Evolutionary conservation across 2,329 filamentous ascomycete genomes (phyloP), one percentile per base, ranked within the genome.

Genomic region (Neonectria coccinea): DNA sequence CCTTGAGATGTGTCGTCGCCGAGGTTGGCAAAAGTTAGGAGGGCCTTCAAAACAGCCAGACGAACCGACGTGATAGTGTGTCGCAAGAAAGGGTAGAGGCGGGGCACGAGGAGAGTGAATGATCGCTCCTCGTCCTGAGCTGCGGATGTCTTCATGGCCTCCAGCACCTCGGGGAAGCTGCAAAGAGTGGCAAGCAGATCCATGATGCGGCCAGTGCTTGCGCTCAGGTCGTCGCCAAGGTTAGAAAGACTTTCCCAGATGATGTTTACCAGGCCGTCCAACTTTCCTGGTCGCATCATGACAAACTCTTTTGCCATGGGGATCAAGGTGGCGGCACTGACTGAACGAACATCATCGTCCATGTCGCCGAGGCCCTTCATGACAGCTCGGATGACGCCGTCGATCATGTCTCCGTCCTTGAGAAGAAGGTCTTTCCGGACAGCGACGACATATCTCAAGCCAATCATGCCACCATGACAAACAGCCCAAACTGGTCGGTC

Each of bases 181-280:
- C 96, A 99, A 2, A 99, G 88, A 65, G 96, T 98, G 14, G 97
- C 96, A 18, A 99, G 85, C 44, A 99, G 87, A 78, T 99, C 97
- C 97, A 99, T 99, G 59, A 99, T 97, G 61, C 94, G 97, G 52
- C 96, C 96, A 10, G 97, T 99, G 77, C 96, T 98, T 4, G 96
- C 96, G 77, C 94, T 98, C 18, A 99, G 85, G 76, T 99, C 96
- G 76, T 99, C 96, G 69, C 95, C 94, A n/a, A 99, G 84, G 76
- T 97, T 97, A 4, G 95, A 97, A 25, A 99, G 84, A 81, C 96
- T 98, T 75, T 97, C 92, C 96, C 96, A 99, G 29, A 99, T 94
- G 64, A 98, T 97, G 75, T 92, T 91, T 78, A 97, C 97, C 42
- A 99, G 88, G 31, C 87, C 86, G 66, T 94, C 90, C 33, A 99